Evolutionary conservation across 306 rosid genomes (phyloP), one percentile per base, ranked within the genome.

Genomic region (Oemleria cerasiformis): DNA sequence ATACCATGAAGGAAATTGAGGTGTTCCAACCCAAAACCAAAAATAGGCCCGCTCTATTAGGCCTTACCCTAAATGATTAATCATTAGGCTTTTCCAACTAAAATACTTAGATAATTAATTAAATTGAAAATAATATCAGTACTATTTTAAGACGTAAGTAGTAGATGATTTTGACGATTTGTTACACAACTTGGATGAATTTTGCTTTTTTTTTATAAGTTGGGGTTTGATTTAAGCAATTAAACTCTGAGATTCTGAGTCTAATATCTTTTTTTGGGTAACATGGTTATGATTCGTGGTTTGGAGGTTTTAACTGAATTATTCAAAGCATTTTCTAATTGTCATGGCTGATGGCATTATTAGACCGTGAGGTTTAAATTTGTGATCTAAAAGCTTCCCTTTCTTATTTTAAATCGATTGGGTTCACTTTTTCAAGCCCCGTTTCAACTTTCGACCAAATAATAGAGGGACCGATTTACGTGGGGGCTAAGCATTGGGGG

Each of bases 271-370:
- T 30, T 0, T 59, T 59, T 34, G 13, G 12, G 42, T 59, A 59
- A 30, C n/a, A 7, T 30, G 42, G 20, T 19, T 7, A 58, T 14
- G 42, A 9, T 30, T 30, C 7, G 42, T 30, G 42, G 42, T 58
- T 34, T 10, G 42, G 64, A 59, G 64, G 11, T 34, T 30, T 59
- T 8, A 59, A 59, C 42, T 14, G 64, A 30, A 34, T 59, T 13
- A 59, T 34, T 59, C 42, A 59, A 59, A 3, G 41, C 5, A 12
- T 19, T 9, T 19, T 53, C 7, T 9, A 48, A 15, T 13, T 4
- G n/a, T 61, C 76, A 61, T 30, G 48, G 68, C 69, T 36, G 76
- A 61, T 25, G 30, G 30, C 30, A 25, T 25, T 61, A 47, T 60
- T 72, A 38, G 38, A 60, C 39, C n/a, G n/a, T 60, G 23, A 38